Evolutionary conservation across 1,284 basidiomycete genomes (phyloP), one percentile per base, ranked within the genome.

Genomic region (Porodaedalea pini): DNA sequence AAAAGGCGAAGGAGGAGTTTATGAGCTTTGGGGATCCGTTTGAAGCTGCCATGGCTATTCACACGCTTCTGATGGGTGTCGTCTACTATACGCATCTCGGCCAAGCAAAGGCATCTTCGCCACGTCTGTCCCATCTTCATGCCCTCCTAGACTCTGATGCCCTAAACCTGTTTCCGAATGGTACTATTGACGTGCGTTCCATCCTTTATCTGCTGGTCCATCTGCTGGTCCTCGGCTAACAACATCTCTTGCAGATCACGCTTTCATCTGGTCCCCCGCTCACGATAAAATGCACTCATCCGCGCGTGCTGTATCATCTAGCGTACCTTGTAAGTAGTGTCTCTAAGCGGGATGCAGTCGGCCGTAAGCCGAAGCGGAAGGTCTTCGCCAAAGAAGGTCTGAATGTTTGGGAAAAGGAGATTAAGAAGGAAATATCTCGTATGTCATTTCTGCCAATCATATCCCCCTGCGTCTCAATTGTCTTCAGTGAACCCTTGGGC

Each of bases 341-440:
- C 1, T 78, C 85, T 0, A 88, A 88, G 64, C 80, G 85, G 11
- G 87, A 90, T 64, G 78, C 83, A 0, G 80, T 85, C 0, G 88
- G 87, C 32, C 75, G 86, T 17, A 85, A 81, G 57, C 88, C 88
- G 2, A 86, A 85, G 69, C 77, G 85, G 58, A 82, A 80, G 53
- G 73, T 86, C 0, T 90, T 88, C 70, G 82, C 86, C 0, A 68
- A 66, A 5, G 86, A 86, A 61, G 88, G 86, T 0, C 56, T 89
- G n/a, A 68, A 70, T 1, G 71, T 77, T 0, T 74, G 78, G 61
- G 81, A 83, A 40, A 73, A 71, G 50, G 79, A 80, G 62, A 63
- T 74, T 13, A 68, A 67, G 47, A 74, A 73, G 53, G 77, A 78
- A 54, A 63, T 73, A 11, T 25, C 37, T 27, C 36, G 57, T 52